Base-by-base conservation (phyloP, 805 yeast species). In the Nakazawaea pomicola region DNA sequence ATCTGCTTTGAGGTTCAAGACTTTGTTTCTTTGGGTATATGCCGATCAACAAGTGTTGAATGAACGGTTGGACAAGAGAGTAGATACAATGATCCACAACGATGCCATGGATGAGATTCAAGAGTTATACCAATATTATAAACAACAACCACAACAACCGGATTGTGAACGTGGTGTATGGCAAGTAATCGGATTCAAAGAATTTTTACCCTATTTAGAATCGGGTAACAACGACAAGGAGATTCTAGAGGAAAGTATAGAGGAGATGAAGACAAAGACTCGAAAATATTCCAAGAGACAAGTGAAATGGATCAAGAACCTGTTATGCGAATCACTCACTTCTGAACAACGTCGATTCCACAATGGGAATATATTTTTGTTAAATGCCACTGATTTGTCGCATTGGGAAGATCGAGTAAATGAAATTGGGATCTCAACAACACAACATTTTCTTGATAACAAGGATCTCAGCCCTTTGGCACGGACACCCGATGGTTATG, bases 161-260 rank as follows among this genome's bases (percentile, higher is more conserved):
- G 79, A 71, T 44, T 62, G 76, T 43, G 83, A 83, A 40, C 66
- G 72, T 44, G 98, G 98, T 2, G 73, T 91, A 0, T 89, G 89
- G 89, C 98, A 93, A 62, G 96, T 86, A 1, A 86, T 91, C 53
- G 98, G 98, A 1, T 93, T 86, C 61, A 86, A 87, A 56, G 96
- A 88, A 54, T 88, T 88, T 54, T 54, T 86, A 28, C 91, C 95
- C 1, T 87, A 47, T 44, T 29, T 44, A 10, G 23, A 35, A 19
- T 11, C 31, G n/a, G n/a, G n/a, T n/a, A n/a, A n/a, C 10, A 23
- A 7, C 25, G 10, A 23, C 5, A 31, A 33, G 19, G 28, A 46
- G 5, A 50, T 52, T 4, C 70, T 72, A 39, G 55, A 55, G 4
- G 65, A 61, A 3, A 78, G 91, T 8, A 63, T 81, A 3, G 83